Conservation (phyloP, 2,329 filamentous ascomycete genomes). For the Graphilbum sp. region DNA sequence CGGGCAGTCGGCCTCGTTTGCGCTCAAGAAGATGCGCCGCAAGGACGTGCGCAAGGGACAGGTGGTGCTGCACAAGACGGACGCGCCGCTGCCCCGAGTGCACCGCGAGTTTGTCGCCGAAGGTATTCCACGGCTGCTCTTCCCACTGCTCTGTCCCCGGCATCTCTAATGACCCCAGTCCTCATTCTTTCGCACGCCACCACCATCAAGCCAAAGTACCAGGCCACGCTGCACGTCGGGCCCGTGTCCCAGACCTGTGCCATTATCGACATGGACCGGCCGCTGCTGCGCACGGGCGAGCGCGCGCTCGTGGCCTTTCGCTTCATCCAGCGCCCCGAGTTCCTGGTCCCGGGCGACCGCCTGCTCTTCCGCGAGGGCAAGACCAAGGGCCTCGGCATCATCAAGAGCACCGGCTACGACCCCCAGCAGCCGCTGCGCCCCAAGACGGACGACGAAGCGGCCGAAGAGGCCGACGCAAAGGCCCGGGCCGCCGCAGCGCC, state of each 20-base stretch:
- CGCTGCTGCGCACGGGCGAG: conserved; percentile 86
- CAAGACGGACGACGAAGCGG: neutral
- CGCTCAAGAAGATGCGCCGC: conserved; percentile 68
- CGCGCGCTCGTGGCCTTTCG: conserved; percentile 87
- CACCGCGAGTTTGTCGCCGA: conserved; percentile 65
- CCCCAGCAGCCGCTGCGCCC: conserved; percentile 28
- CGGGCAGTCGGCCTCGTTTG: conserved; percentile 85
- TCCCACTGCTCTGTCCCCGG: too few relatives aligned
- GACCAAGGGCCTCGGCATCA: conserved; percentile 89
- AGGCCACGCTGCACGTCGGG: conserved; percentile 95
- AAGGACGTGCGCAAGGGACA: conserved; percentile 96
- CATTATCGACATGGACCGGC: conserved; percentile 90
- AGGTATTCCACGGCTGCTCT: too few relatives aligned
- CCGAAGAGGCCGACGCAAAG: neutral
- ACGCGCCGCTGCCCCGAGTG: conserved; percentile 55
- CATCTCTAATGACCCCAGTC: conserved; percentile 40
- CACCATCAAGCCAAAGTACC: conserved; percentile 91
- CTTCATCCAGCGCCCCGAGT: conserved; percentile 90
- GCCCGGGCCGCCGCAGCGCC: neutral
- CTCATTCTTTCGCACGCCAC: conserved; percentile 91
- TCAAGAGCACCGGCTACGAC: conserved; percentile 84
- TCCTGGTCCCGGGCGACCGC: conserved; percentile 72
- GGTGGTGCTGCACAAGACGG: conserved; percentile 79
- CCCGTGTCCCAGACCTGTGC: conserved; percentile 90
- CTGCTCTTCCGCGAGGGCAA: conserved; percentile 86